A percentile compares a stretch with the other conserved stretches of the same genome.
phyloP scores from a whole-genome alignment of 176 grass and related monocot species.

The Ensete glaucum region DNA sequence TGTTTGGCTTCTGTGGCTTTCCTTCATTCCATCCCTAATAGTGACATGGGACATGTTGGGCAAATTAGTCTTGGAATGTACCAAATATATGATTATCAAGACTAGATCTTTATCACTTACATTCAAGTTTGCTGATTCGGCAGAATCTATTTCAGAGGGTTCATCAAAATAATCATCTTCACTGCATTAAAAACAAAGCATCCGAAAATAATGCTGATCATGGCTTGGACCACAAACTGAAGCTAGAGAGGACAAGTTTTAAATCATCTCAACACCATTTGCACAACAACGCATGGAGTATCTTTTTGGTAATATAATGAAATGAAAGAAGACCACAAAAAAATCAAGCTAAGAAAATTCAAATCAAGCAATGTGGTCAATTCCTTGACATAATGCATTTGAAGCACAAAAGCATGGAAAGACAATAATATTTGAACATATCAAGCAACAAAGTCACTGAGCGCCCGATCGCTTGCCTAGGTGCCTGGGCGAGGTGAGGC shows the following conservation, averaged over 20 bases:
- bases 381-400: too few species aligned
- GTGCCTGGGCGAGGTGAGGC: too few species aligned
- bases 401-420: too few species aligned
- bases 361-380: background rate
- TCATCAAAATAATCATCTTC: constrained; percentile 34
- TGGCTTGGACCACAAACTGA: constrained; percentile 12
- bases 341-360: background rate
- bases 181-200: constrained; percentile 37
- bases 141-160: constrained; percentile 39
- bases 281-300: background rate
- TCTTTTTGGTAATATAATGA: background rate
- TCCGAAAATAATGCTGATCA: constrained; percentile 15
- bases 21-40: constrained; percentile 19
- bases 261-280: background rate
- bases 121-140: constrained; percentile 11
- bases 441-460: too few species aligned
- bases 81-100: background rate
- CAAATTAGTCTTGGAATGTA: constrained; percentile 19
- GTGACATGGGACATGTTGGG: constrained; percentile 6
- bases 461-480: too few species aligned
- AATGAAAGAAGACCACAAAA: background rate
- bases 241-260: background rate
- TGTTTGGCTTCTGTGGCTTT: constrained; percentile 22
- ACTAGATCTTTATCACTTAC: constrained; percentile 2
- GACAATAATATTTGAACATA: too few species aligned